Evolutionary conservation across 108 stramenopile genomes (phyloP), one percentile per base, ranked within the genome.

Genomic region (Skeletonema potamos): DNA sequence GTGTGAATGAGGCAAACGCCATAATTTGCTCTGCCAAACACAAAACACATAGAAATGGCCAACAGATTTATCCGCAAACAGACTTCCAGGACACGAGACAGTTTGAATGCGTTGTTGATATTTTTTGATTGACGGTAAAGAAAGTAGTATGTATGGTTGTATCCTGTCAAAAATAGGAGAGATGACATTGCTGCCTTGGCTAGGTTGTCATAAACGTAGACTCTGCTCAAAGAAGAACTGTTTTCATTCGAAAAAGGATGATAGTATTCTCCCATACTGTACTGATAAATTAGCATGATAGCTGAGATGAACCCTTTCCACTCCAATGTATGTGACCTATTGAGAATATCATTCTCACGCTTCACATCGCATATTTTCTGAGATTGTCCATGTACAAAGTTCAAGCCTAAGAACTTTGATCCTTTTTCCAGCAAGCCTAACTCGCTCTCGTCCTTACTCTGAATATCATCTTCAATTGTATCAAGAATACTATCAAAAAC

Each of bases 101-200:
- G 41, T 8, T 83, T 62, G 60, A 86, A 51, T 51, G n/a, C 48
- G 48, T 20, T 22, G 48, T 86, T 85, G 27, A 82, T 26, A 27
- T 63, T 72, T 0, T 63, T 72, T 0, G 39, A 61, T 34, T 27
- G 63, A 22, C 46, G 63, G 24, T 51, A 77, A 76, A 87, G 91
- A 65, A 80, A 86, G 62, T 89, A 92, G 59, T 76, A 84, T 48
- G 91, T 89, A 68, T 96, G 93, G 7, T 87, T 89, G 80, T 89
- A 94, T 11, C 95, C 92, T 12, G 92, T 91, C 67, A 96, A 75
- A 85, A 93, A 96, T 17, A 92, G 81, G 76, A 93, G 92, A 58
- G 82, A 86, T 10, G 92, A 88, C 39, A 89, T 78, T 58, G 89
- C 83, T 27, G 92, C 76, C 37, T 87, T 87, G 74, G 83, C 71